phyloP scores from a whole-genome alignment of 768 basidiomycete species.

The Leccinum variicolor region DNA sequence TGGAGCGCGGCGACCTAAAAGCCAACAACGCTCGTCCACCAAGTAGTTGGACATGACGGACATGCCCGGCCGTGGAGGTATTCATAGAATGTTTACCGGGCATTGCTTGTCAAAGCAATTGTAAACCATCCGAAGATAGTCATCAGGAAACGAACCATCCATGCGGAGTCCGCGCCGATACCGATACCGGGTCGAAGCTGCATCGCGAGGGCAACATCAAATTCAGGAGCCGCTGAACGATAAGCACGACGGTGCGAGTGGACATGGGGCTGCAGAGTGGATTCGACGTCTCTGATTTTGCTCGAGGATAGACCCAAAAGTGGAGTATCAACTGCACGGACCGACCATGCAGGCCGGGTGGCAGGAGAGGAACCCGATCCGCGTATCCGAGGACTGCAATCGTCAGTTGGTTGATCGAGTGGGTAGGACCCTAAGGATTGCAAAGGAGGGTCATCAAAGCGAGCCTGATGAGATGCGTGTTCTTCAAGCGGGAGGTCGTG shows the following conservation, averaged over 20 bases:
- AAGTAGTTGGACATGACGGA: neutral
- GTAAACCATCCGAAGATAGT: slow-evolving; percentile 76
- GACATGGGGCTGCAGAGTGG: slow-evolving; percentile 10
- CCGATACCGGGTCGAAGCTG: slow-evolving; percentile 73
- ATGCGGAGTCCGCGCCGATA: slow-evolving; percentile 68
- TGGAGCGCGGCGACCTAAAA: neutral
- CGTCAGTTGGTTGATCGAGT: slow-evolving; percentile 7
- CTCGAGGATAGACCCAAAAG: slow-evolving; percentile 16
- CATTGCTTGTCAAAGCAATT: slow-evolving; percentile 46
- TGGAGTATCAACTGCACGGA: slow-evolving; percentile 25
- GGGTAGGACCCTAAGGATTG: neutral
- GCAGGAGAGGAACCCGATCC: slow-evolving; percentile 10
- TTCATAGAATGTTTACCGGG: slow-evolving; percentile 11
- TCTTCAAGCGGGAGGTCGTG: slow-evolving; percentile 20
- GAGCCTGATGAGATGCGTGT: slow-evolving; percentile 4
- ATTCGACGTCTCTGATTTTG: slow-evolving; percentile 1
- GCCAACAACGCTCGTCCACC: slow-evolving; percentile 1
- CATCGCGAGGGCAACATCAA: slow-evolving; percentile 74
- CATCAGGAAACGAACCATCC: slow-evolving; percentile 80
- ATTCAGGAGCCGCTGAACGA: slow-evolving; percentile 43
- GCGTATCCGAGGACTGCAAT: slow-evolving; percentile 14
- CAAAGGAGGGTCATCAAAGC: slow-evolving; percentile 12
- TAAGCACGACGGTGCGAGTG: slow-evolving; percentile 26
- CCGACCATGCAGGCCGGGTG: slow-evolving; percentile 29
- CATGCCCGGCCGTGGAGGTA: neutral